A percentile compares a stretch with the other conserved stretches of the same genome.
Conservation (phyloP, 306 rosid species). For the Malus orientalis region DNA sequence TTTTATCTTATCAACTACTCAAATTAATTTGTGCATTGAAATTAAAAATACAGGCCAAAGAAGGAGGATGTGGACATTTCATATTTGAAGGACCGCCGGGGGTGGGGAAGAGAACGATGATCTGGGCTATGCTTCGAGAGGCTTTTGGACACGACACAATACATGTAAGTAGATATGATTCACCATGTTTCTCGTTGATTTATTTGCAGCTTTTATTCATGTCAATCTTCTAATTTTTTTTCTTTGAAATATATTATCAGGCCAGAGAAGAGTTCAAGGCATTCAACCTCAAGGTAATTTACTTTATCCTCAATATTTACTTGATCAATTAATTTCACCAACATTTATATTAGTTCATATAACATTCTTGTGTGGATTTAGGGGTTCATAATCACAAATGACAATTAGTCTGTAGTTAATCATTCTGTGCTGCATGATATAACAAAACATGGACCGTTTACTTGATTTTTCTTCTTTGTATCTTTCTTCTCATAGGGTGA, state of each 20-base stretch:
- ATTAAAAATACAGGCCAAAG: slow-evolving; percentile 27
- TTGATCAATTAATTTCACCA: background rate
- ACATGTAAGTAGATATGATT: slow-evolving; percentile 26
- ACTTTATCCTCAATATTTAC: background rate
- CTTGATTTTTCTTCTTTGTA: background rate
- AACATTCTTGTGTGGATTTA: background rate
- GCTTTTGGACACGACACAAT: slow-evolving; percentile 41
- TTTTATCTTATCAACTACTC: too few relatives aligned
- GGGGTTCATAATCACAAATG: background rate
- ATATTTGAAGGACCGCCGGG: slow-evolving; percentile 82
- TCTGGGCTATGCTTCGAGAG: slow-evolving; percentile 70
- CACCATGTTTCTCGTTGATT: background rate
- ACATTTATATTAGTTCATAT: background rate
- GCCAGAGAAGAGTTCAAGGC: slow-evolving; percentile 36
- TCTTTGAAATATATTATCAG: slow-evolving; percentile 24
- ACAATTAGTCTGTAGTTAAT: background rate
- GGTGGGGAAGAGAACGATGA: slow-evolving; percentile 83
- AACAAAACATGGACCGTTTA: background rate
- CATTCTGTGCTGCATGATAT: background rate
- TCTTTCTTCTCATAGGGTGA: slow-evolving; percentile 40
- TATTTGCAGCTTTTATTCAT: background rate
- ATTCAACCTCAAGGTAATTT: slow-evolving; percentile 47
- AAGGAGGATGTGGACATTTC: slow-evolving; percentile 46
- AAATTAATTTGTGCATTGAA: background rate
- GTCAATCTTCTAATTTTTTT: background rate